Percentiles rank a stretch among this genome's conserved stretches.
Conservation (phyloP, 2,329 filamentous ascomycete genomes). For the Trichocomaceae sp. region DNA sequence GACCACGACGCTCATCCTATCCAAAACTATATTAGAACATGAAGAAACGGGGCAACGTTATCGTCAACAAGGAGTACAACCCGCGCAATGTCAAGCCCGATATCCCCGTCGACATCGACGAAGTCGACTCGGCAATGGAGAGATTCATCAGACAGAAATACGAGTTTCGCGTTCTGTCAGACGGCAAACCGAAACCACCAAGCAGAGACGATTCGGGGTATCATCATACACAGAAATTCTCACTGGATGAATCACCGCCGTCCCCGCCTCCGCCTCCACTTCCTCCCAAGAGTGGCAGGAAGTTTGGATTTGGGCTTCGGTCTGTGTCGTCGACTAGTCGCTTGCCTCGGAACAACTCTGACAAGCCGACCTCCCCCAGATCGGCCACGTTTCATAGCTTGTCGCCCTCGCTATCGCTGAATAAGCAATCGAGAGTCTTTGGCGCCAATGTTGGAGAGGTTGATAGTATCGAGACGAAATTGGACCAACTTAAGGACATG, state of each 20-base stretch:
- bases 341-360: slow-evolving; percentile 51
- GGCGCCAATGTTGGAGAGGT: slow-evolving; percentile 58
- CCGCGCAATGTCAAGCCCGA: slow-evolving; percentile 74
- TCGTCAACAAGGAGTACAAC: slow-evolving; percentile 86
- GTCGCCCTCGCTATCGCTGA: slow-evolving; percentile 22
- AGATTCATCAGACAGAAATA: slow-evolving; percentile 94
- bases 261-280: slow-evolving; percentile 37
- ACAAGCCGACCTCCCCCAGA: slow-evolving; percentile 41
- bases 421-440: slow-evolving; percentile 46
- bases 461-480: slow-evolving; percentile 60
- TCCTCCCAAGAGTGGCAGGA: slow-evolving; percentile 54
- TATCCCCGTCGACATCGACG: slow-evolving; percentile 82
- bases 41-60: slow-evolving; percentile 80
- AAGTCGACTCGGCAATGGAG: slow-evolving; percentile 91
- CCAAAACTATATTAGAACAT: slow-evolving; percentile 64
- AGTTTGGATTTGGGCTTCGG: slow-evolving; percentile 59
- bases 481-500: slow-evolving; percentile 76
- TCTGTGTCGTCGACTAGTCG: slow-evolving; percentile 66
- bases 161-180: slow-evolving; percentile 55
- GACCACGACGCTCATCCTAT: not conserved
- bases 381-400: slow-evolving; percentile 15
- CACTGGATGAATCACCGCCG: slow-evolving; percentile 47
- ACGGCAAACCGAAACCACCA: slow-evolving; percentile 39
- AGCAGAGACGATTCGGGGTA: slow-evolving; percentile 53
- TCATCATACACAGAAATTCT: slow-evolving; percentile 33